Base-by-base conservation (phyloP, 2,329 filamentous ascomycete genomes). In the Ophiosphaerella herpotricha region DNA sequence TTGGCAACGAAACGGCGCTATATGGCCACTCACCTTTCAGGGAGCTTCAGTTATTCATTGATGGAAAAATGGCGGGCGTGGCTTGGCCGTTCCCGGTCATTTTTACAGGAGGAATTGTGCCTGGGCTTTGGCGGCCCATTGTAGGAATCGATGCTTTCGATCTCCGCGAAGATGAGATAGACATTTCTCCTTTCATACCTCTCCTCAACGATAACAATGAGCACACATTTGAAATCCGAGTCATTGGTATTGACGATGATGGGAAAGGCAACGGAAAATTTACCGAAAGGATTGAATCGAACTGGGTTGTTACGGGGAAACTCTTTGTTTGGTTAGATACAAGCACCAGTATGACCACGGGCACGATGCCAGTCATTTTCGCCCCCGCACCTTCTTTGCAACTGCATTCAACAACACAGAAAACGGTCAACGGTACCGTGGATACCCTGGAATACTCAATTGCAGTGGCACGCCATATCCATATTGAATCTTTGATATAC, bases 41-140 rank as follows among this genome's bases (percentile, higher is more conserved):
- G 18, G 90, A 95, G 74, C 80, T 94, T 1, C 89, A 92, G 60
- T 76, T 94, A 1, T 77, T 82, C 37, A 89, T 95, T 44, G 90
- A 95, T 64, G 88, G 82, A 1, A 74, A 80, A 14, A 72, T 93
- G 18, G 88, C 88, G 1, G 90, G 90, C 2, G 84, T 91, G 1
- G 82, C 85, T 29, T 94, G 88, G 89, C 91, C 90, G 1, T 93
- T 89, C 61, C 89, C 90, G 0, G 81, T 91, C 14, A 86, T 95
- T 41, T 93, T 92, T 61, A 92, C 90, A 0, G 90, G 91, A 2
- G 90, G 90, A 1, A 79, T 95, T 5, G 86, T 88, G 1, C 89
- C 89, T 4, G 84, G 85, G 1, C 80, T 94, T 34, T 91, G 91
- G 82, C 80, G 89, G 6, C 90, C 90, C 0, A 81, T 94, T 46